These are phyloP conservation scores for Microcera coccophila DNA, from an alignment of 2,329 filamentous ascomycete species.

Conservation along the genomic window DNA sequence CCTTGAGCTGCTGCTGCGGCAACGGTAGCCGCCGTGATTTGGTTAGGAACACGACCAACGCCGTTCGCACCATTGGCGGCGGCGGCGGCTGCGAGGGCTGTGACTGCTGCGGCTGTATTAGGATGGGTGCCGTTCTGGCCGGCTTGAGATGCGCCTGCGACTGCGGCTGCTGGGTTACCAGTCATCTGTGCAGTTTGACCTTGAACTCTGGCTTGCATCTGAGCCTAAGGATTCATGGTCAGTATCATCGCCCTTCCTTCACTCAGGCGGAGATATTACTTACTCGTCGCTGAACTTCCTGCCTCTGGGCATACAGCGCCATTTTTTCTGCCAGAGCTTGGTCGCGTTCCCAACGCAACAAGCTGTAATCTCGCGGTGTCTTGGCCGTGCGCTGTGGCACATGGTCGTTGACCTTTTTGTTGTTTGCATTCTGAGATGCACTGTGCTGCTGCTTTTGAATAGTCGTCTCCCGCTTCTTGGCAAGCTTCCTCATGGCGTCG, in stretches of 20 bases:
- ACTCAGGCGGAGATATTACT: conserved; percentile 23
- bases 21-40: conserved; percentile 42
- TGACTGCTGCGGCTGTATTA: conserved; percentile 20
- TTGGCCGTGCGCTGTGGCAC: conserved; percentile 54
- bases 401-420: conserved; percentile 74
- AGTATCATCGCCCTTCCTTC: conserved; percentile 19
- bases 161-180: conserved; percentile 37
- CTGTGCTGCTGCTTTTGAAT: conserved; percentile 89
- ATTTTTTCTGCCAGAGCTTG: conserved; percentile 60
- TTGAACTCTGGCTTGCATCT: conserved; percentile 46
- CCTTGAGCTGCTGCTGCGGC: conserved; percentile 42
- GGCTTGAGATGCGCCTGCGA: no score
- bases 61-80: conserved; percentile 27
- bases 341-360: conserved; percentile 83
- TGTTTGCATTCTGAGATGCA: conserved; percentile 67
- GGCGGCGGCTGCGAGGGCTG: conserved; percentile 18
- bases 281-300: conserved; percentile 57
- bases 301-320: conserved; percentile 53
- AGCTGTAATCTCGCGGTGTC: conserved; percentile 87
- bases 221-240: conserved; percentile 32
- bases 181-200: conserved; percentile 44
- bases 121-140: conserved; percentile 27
- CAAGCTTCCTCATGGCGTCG: conserved; percentile 91
- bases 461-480: conserved; percentile 85
- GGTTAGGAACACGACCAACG: conserved; percentile 40